phyloP scores from a whole-genome alignment of 495 filamentous ascomycete genomes.

The Tuber calosporum region DNA sequence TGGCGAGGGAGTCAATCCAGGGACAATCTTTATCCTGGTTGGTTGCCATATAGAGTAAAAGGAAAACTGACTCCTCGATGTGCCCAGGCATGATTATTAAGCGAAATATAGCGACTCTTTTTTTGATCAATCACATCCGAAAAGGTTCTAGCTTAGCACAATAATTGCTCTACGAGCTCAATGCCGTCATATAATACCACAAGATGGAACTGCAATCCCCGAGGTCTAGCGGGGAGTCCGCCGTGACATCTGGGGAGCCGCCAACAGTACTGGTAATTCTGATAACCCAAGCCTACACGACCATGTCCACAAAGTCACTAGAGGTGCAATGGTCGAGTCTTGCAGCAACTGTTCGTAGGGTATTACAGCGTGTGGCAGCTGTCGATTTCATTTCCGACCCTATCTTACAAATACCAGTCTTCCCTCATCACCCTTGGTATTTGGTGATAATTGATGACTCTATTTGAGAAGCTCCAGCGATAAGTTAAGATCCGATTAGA shows the following conservation, averaged over 20 bases:
- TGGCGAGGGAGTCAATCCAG: not conserved
- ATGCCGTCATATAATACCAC: too few species aligned
- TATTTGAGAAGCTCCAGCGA: not conserved
- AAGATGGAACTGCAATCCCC: too few species aligned
- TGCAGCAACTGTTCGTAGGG: too few species aligned
- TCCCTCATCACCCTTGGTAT: not conserved
- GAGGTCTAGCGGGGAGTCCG: too few species aligned
- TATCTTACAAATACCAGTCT: not conserved
- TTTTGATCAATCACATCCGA: not conserved
- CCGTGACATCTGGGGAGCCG: too few species aligned
- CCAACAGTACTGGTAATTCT: too few species aligned
- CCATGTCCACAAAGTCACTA: too few species aligned
- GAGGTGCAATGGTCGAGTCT: too few species aligned
- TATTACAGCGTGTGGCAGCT: not conserved
- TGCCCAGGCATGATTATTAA: not conserved
- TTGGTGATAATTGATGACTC: not conserved
- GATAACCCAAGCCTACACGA: too few species aligned
- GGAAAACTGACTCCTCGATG: not conserved
- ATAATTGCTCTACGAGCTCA: not conserved
- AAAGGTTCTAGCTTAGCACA: not conserved
- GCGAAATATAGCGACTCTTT: not conserved
- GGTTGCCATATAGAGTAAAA: not conserved
- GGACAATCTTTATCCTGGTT: not conserved
- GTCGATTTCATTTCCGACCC: not conserved
- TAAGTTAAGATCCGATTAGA: not conserved